These are phyloP conservation scores for Phialophora chinensis DNA, from an alignment of 2,329 filamentous ascomycete species.

Conservation along the genomic window DNA sequence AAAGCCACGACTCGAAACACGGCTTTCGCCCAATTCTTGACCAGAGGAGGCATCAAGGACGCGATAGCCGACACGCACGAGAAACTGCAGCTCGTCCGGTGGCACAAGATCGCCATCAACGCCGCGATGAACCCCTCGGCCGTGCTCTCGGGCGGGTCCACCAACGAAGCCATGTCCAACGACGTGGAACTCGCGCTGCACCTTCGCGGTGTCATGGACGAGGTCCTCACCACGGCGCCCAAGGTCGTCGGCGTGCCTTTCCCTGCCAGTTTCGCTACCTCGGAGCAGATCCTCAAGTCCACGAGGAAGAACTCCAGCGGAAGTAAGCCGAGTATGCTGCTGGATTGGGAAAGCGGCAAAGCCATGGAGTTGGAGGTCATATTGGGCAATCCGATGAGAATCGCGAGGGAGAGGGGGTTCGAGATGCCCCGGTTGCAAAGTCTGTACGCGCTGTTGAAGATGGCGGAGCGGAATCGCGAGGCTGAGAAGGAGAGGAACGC, in stretches of 20 bases:
- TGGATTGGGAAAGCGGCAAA: slow-evolving; percentile 71
- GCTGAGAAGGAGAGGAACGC: not conserved
- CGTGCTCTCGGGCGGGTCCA: slow-evolving; percentile 67
- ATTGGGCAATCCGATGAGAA: slow-evolving; percentile 71
- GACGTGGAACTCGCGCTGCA: slow-evolving; percentile 69
- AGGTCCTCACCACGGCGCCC: slow-evolving; percentile 69
- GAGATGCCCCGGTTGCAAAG: slow-evolving; percentile 71
- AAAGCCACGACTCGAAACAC: slow-evolving; percentile 47
- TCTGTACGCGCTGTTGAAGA: slow-evolving; percentile 69
- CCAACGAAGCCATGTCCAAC: slow-evolving; percentile 69
- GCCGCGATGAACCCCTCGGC: slow-evolving; percentile 75
- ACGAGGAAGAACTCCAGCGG: slow-evolving; percentile 63
- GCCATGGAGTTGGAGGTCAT: slow-evolving; percentile 75
- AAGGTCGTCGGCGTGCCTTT: slow-evolving; percentile 67
- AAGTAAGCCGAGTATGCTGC: slow-evolving; percentile 65
- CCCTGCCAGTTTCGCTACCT: slow-evolving; percentile 64
- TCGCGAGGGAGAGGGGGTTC: slow-evolving; percentile 66
- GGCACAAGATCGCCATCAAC: slow-evolving; percentile 80
- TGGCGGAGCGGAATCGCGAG: slow-evolving; percentile 56
- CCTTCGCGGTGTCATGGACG: slow-evolving; percentile 70
- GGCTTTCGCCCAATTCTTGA: slow-evolving; percentile 53
- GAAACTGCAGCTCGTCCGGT: slow-evolving; percentile 71
- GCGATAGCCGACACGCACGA: slow-evolving; percentile 68
- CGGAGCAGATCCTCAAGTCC: slow-evolving; percentile 67
- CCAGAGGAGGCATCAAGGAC: slow-evolving; percentile 66